phyloP scores from a whole-genome alignment of 2,329 filamentous ascomycete genomes.

The Alternaria viburni region DNA sequence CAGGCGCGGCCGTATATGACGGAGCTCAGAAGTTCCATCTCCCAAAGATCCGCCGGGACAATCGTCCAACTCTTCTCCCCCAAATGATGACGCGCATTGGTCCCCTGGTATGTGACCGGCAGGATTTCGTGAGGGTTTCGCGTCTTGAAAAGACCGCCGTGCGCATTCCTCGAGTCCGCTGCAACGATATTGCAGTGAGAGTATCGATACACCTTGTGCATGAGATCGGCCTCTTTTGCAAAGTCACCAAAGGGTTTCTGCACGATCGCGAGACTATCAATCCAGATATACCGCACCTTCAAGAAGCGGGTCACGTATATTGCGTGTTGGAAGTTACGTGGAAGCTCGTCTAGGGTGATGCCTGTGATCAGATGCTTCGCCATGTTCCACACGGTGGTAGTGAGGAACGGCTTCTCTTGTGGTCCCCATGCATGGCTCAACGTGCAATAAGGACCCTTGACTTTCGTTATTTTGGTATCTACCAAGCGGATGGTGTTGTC shows the following conservation, averaged over 20 bases:
- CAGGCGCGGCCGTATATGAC: conserved; percentile 13
- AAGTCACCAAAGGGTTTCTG: conserved; percentile 22
- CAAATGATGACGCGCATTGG: not conserved
- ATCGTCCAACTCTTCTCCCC: not conserved
- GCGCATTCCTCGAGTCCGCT: not conserved
- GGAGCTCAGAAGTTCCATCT: not conserved
- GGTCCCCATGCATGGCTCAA: conserved; percentile 32
- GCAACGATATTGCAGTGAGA: not conserved
- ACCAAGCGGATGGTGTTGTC: conserved; percentile 2
- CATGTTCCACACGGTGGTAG: not conserved
- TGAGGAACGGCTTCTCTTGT: not conserved
- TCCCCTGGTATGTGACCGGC: not conserved
- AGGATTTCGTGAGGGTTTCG: not conserved
- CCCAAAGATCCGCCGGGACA: conserved; percentile 7
- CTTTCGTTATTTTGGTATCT: conserved; percentile 3
- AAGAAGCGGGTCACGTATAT: conserved; percentile 21
- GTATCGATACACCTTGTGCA: not conserved
- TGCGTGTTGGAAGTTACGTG: not conserved
- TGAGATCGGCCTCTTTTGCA: not conserved
- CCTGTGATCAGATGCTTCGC: not conserved
- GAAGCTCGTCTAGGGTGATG: not conserved
- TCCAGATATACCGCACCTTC: conserved; percentile 31
- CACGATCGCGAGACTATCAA: conserved; percentile 20
- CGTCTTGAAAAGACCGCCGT: not conserved
- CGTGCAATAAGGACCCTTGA: conserved; percentile 24